These are phyloP conservation scores for Kwoniella sp. DNA, from an alignment of 768 basidiomycete species.

Conservation along the genomic window DNA sequence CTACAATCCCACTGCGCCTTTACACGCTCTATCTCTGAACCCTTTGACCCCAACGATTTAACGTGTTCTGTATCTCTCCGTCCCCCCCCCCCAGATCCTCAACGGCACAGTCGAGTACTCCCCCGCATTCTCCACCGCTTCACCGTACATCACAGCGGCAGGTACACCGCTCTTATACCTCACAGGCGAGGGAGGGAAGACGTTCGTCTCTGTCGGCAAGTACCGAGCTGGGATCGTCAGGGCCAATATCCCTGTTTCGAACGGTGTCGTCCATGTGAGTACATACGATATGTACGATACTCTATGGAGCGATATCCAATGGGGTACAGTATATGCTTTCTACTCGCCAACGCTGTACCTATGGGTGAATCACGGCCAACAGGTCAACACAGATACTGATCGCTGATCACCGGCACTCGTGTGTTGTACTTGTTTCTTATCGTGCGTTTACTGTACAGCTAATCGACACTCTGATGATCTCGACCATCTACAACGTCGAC, in stretches of 20 bases:
- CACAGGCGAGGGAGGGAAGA: not conserved
- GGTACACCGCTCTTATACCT: conserved; percentile 32
- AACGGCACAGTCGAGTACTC: conserved; percentile 37
- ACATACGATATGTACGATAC: not conserved
- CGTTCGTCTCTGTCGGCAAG: conserved; percentile 24
- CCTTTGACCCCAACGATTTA: too few species aligned
- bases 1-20: too few species aligned
- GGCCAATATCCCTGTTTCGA: conserved; percentile 32
- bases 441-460: conserved; percentile 26
- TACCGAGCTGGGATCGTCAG: conserved; percentile 29
- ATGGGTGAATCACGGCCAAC: not conserved
- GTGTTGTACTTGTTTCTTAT: too few species aligned
- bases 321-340: too few species aligned
- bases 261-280: conserved; percentile 41
- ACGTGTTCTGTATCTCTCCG: not conserved
- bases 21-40: too few species aligned
- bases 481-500: conserved; percentile 22
- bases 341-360: too few species aligned
- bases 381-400: too few species aligned
- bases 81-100: conserved; percentile 22
- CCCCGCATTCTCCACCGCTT: conserved; percentile 18
- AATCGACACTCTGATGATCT: conserved; percentile 26
- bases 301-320: too few species aligned
- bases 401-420: too few species aligned
- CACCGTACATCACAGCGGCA: conserved; percentile 27